A percentile compares a stretch with the other conserved stretches of the same genome.
Evolutionary conservation across 164 flowering plant genomes (phyloP).

Genomic region (Magnolia sinica): DNA sequence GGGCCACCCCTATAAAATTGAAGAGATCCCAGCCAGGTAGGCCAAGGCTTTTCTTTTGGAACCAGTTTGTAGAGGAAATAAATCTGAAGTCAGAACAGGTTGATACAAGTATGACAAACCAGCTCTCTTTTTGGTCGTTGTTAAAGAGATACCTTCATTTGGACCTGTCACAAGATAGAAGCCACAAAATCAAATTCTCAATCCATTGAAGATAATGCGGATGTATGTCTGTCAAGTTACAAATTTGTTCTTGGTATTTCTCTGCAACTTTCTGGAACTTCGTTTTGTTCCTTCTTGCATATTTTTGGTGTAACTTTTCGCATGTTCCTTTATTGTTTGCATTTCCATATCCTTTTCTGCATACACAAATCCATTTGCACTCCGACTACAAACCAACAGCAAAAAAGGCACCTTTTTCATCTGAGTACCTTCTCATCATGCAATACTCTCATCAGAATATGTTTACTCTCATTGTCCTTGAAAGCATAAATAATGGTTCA

Average conservation of each 20-base stretch:
- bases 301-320: no score
- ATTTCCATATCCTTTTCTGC: no score
- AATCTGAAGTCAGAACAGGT: not conserved
- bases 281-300: not conserved
- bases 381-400: not conserved
- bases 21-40: not conserved
- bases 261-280: not conserved
- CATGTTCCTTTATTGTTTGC: no score
- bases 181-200: not conserved
- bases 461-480: not conserved
- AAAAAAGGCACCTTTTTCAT: not conserved
- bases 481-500: not conserved
- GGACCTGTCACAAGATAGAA: not conserved
- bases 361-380: not conserved
- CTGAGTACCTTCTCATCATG: not conserved
- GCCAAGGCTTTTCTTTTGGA: not conserved
- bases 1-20: no score
- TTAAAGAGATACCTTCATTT: not conserved
- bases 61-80: not conserved
- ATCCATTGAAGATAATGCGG: not conserved
- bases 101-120: not conserved
- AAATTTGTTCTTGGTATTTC: not conserved
- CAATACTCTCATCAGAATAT: not conserved
- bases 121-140: not conserved
- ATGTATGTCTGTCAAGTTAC: not conserved